Evolutionary conservation across 768 basidiomycete species (phyloP).

Genomic region (Cantharellus cinnabarinus): DNA sequence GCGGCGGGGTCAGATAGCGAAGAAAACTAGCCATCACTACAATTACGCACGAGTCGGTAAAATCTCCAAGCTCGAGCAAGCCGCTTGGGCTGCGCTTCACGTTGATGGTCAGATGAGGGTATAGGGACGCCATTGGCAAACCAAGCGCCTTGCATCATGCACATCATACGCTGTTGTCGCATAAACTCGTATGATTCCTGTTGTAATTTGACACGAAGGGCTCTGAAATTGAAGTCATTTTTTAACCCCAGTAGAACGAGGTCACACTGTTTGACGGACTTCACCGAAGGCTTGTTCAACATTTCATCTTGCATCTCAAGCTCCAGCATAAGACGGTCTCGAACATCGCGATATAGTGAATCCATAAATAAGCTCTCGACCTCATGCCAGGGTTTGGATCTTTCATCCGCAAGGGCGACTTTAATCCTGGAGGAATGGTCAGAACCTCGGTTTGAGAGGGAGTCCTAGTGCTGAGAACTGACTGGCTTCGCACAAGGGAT

Average conservation of each 20-base stretch:
- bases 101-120: constrained; percentile 20
- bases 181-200: constrained; percentile 85
- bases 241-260: background rate
- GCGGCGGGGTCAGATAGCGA: background rate
- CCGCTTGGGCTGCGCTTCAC: constrained; percentile 23
- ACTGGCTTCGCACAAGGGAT: constrained; percentile 71
- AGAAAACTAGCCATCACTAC: background rate
- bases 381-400: constrained; percentile 57
- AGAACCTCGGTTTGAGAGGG: constrained; percentile 4
- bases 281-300: constrained; percentile 63
- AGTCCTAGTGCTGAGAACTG: constrained; percentile 17
- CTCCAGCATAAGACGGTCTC: constrained; percentile 79
- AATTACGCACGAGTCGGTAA: constrained; percentile 48
- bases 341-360: constrained; percentile 65
- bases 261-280: constrained; percentile 27
- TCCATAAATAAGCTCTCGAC: constrained; percentile 67
- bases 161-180: constrained; percentile 70
- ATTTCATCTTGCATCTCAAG: constrained; percentile 77
- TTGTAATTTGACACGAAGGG: constrained; percentile 65
- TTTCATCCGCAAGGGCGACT: constrained; percentile 54
- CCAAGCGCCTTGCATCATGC: constrained; percentile 78
- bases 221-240: constrained; percentile 24
- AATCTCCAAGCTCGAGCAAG: constrained; percentile 64
- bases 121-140: constrained; percentile 47
- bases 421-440: constrained; percentile 33